Evolutionary conservation across 202 grass and related monocot genomes (phyloP).

Genomic region (Eragrostis tef): DNA sequence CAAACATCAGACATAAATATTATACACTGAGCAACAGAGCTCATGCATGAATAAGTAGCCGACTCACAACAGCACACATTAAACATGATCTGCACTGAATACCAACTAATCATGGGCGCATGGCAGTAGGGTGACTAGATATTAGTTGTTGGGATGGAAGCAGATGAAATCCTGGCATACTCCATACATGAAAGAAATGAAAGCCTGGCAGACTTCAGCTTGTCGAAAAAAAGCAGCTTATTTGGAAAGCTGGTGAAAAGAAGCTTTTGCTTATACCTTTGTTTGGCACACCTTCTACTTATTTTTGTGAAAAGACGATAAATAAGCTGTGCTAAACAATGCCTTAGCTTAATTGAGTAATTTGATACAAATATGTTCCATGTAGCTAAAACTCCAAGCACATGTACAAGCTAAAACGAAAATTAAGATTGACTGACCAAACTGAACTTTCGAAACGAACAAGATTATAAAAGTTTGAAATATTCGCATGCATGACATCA

Average conservation of each 20-base stretch:
- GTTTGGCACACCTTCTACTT: too few relatives aligned
- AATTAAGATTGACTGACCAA: too few relatives aligned
- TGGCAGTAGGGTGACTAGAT: neutral
- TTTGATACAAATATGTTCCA: too few relatives aligned
- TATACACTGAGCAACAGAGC: conserved; percentile 1
- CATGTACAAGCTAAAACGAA: too few relatives aligned
- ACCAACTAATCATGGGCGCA: conserved; percentile 21
- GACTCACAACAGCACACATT: neutral
- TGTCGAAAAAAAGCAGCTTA: neutral
- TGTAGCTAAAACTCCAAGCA: too few relatives aligned
- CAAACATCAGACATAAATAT: neutral
- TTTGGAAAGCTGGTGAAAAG: too few relatives aligned
- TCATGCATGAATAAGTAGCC: conserved; percentile 2
- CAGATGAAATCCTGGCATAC: neutral
- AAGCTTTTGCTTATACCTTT: too few relatives aligned
- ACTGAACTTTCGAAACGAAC: too few relatives aligned
- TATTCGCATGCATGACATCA: neutral
- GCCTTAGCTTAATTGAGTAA: too few relatives aligned
- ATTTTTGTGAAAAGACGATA: too few relatives aligned
- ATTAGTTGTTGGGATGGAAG: neutral
- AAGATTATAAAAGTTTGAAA: neutral
- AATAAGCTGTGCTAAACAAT: too few relatives aligned
- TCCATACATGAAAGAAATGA: neutral
- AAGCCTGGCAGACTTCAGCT: too few relatives aligned
- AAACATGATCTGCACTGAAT: neutral